phyloP scores from a whole-genome alignment of 1,284 basidiomycete species.

The Ganoderma leucocontextum region DNA sequence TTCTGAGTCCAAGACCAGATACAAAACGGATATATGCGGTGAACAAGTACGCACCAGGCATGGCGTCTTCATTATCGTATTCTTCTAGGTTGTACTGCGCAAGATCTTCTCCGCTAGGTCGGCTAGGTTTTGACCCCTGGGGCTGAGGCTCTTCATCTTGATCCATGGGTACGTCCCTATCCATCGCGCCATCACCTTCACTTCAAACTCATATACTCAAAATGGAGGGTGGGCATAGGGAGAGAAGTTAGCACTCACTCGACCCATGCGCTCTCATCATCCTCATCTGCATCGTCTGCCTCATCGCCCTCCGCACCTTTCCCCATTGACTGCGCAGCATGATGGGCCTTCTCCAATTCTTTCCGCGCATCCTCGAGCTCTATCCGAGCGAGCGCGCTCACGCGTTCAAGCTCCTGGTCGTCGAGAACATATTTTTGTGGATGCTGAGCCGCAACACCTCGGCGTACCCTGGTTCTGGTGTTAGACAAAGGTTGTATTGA shows the following conservation, averaged over 20 bases:
- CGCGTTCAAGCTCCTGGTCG: slow-evolving; percentile 89
- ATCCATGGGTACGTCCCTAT: slow-evolving; percentile 60
- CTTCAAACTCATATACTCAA: slow-evolving; percentile 42
- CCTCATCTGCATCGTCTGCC: slow-evolving; percentile 55
- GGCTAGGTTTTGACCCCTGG: slow-evolving; percentile 51
- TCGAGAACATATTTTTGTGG: slow-evolving; percentile 93
- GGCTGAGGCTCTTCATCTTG: slow-evolving; percentile 39
- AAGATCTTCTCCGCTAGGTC: slow-evolving; percentile 78
- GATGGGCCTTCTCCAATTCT: slow-evolving; percentile 85
- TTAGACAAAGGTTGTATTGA: slow-evolving; percentile 1
- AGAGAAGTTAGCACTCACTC: slow-evolving; percentile 68
- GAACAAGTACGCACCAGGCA: slow-evolving; percentile 56
- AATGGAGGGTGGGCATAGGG: slow-evolving; percentile 28
- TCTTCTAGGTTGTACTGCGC: slow-evolving; percentile 92
- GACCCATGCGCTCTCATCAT: slow-evolving; percentile 72
- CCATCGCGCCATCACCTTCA: slow-evolving; percentile 69
- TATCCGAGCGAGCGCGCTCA: slow-evolving; percentile 88
- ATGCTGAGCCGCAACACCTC: slow-evolving; percentile 80
- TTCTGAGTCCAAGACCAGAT: too few species aligned
- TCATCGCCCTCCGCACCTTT: slow-evolving; percentile 70
- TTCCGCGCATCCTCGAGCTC: slow-evolving; percentile 89
- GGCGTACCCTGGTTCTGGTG: slow-evolving; percentile 74
- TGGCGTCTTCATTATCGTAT: slow-evolving; percentile 88
- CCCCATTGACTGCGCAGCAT: slow-evolving; percentile 79
- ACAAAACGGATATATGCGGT: slow-evolving; percentile 16